Evolutionary conservation across 805 yeast genomes (phyloP).

Genomic region (Cyberlindnera xishuangbannaensis): DNA sequence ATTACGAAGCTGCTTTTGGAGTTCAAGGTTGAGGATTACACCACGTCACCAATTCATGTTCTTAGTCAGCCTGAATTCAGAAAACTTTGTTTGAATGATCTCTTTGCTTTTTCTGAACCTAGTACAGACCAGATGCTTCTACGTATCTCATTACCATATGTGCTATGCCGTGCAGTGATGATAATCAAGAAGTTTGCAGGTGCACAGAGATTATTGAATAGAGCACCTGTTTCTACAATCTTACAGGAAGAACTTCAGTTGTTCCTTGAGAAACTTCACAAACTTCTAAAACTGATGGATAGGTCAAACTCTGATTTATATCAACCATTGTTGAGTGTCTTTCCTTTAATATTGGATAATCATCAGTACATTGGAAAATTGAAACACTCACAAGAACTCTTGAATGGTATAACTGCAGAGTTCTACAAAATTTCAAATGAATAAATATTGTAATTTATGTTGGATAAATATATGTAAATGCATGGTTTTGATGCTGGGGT

Average conservation of each 20-base stretch:
- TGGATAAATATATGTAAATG: too few species aligned
- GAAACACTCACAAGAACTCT: constrained; percentile 9
- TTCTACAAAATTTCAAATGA: constrained; percentile 20
- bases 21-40: constrained; percentile 43
- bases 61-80: constrained; percentile 45
- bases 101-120: constrained; percentile 34
- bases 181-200: constrained; percentile 58
- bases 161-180: constrained; percentile 54
- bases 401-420: constrained; percentile 21
- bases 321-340: constrained; percentile 11
- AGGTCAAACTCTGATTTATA: constrained; percentile 3
- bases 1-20: constrained; percentile 33
- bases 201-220: constrained; percentile 52
- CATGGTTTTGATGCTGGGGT: background rate
- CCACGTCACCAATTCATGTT: constrained; percentile 45
- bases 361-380: constrained; percentile 17
- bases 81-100: constrained; percentile 48
- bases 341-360: constrained; percentile 23
- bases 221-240: constrained; percentile 59
- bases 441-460: constrained; percentile 1
- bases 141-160: constrained; percentile 36
- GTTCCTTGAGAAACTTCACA: constrained; percentile 39
- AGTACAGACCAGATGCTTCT: constrained; percentile 21
- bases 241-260: constrained; percentile 57
- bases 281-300: constrained; percentile 18